phyloP scores from a whole-genome alignment of 305 asterid genomes.

The Plantago coronopus region DNA sequence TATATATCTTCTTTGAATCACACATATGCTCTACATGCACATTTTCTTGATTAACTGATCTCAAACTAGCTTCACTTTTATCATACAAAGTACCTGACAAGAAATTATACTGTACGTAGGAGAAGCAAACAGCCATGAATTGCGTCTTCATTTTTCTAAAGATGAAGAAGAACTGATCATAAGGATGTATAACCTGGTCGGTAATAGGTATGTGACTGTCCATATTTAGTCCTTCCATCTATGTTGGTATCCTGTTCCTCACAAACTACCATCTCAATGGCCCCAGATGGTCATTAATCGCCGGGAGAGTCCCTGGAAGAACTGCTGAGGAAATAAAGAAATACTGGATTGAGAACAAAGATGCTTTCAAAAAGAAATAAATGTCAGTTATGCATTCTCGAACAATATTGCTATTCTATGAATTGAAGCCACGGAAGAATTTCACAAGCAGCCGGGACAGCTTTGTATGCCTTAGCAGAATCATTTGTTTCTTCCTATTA shows the following conservation, averaged over 20 bases:
- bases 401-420: background rate
- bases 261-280: background rate
- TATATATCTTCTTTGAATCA: no score
- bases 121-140: conserved; percentile 20
- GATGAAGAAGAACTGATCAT: conserved; percentile 33
- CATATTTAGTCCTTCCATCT: background rate
- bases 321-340: conserved; percentile 38
- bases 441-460: background rate
- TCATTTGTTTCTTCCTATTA: conserved; percentile 3
- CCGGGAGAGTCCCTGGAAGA: conserved; percentile 55
- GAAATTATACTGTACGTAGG: conserved; percentile 17
- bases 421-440: background rate
- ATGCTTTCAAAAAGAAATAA: background rate
- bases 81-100: background rate
- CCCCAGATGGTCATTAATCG: conserved; percentile 52
- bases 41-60: background rate
- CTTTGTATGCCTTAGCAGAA: background rate
- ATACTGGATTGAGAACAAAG: conserved; percentile 27
- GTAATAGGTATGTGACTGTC: conserved; percentile 24
- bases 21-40: no score
- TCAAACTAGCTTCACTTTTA: background rate
- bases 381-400: background rate
- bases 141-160: conserved; percentile 25
- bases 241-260: background rate
- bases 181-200: conserved; percentile 41